Base-by-base conservation (phyloP, 768 basidiomycete species). In the Auriculariales sp. region DNA sequence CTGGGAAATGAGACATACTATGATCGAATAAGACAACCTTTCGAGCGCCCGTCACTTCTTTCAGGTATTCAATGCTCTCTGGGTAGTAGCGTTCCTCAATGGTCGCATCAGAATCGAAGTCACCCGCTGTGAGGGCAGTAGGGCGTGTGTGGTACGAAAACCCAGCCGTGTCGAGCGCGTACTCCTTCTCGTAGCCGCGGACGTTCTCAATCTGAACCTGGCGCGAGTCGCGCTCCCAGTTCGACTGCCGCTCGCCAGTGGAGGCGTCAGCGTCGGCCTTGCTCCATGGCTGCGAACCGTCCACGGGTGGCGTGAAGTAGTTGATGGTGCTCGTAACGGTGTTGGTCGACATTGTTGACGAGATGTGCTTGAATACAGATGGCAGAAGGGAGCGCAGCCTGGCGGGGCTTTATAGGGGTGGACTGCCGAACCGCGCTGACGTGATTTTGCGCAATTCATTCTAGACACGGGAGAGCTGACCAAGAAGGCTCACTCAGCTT, bases 11-110 rank as follows among this genome's bases (percentile, higher is more conserved):
- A 11, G n/a, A 47, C 77, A 49, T 51, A 77, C 79, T 80, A 56
- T 81, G 79, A 55, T 81, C 78, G 54, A 82, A 83, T 12, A 80
- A 48, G n/a, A 79, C 72, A 9, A 78, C 75, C 24, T 68, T 65
- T 54, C n/a, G 73, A 0, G 80, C 81, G 3, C 81, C 78, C 0
- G 79, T 79, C 9, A 75, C 49, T 51, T 73, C 59, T 64, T 81
- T 80, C 35, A 81, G 59, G 35, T 80, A 64, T 57, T 74, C 73
- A 15, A 69, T 64, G 55, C 73, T 74, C 61, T 83, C 81, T 0
- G 72, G 70, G 55, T 81, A 82, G 58, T 83, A 83, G 46, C 73
- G 74, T 35, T 54, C 55, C 56, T 67, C 55, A 30, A 83, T 71
- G n/a, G 71, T 71, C 10, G 68, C 71, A 34, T 79, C 75, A 52